phyloP scores from a whole-genome alignment of 495 filamentous ascomycete species.

The Hypoxylon cercidicola region DNA sequence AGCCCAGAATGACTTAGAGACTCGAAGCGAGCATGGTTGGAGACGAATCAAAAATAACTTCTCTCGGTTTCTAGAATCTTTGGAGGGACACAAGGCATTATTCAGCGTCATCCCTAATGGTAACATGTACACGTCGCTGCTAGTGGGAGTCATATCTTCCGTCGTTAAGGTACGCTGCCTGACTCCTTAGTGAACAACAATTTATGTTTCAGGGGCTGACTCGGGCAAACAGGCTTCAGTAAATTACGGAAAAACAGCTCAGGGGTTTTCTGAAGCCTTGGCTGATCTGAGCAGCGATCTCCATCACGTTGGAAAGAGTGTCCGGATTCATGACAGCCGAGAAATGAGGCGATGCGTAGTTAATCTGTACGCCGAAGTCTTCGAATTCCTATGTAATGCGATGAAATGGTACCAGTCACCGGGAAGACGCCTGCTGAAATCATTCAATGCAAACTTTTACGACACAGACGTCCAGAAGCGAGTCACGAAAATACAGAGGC shows the following conservation, averaged over 20 bases:
- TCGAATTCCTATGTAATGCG: neutral
- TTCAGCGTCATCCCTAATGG: neutral
- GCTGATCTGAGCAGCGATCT: neutral
- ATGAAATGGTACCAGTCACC: neutral
- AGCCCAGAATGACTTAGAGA: neutral
- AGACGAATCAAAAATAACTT: neutral
- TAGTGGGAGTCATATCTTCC: neutral
- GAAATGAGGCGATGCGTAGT: neutral
- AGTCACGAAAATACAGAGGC: neutral
- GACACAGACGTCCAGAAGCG: neutral
- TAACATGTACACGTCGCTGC: neutral
- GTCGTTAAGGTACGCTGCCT: neutral
- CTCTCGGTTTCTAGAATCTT: neutral
- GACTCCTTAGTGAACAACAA: too few relatives aligned
- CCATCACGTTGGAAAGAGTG: neutral
- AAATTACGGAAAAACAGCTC: neutral
- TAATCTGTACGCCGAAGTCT: neutral
- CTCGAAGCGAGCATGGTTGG: constrained; percentile 1
- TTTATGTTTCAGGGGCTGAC: neutral
- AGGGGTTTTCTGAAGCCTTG: neutral
- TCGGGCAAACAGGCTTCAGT: neutral
- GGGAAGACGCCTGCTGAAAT: neutral
- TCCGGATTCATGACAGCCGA: neutral
- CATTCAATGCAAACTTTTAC: neutral
- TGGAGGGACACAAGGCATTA: neutral